Base-by-base conservation (phyloP, 768 basidiomycete species). In the Pluteus cervinus region DNA sequence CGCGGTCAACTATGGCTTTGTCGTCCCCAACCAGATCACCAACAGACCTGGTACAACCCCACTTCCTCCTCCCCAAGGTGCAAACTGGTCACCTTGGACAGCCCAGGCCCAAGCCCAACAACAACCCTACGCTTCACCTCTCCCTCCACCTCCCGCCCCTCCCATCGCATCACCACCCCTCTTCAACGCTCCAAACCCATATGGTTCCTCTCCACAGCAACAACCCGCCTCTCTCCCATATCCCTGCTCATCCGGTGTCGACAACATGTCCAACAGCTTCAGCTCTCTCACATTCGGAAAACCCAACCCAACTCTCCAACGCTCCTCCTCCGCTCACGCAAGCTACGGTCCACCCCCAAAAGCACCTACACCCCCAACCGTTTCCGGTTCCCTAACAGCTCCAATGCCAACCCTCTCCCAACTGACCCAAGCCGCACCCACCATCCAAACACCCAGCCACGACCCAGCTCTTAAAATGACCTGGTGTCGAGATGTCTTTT, bases 401-500 rank as follows among this genome's bases (percentile, higher is more conserved):
- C 72, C 83, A 4, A 63, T 88, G 0, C 86, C 89, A 1, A 69
- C 74, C n/a, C 56, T 84, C 28, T 52, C 76, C 12, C 68, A 73
- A 0, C 76, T 91, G 17, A 52, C 70, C 4, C 63, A 70, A 0
- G 76, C 74, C 1, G 52, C 75, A 0, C 55, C 63, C 3, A 56
- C 71, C 9, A 60, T 85, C 16, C 78, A 81, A 37, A 58, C 66
- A 2, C 71, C 80, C 1, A 51, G 51, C 25, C 71, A 73, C 40
- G 77, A 80, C 47, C 81, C 82, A 2, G 53, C 62, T 0, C 67
- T 78, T 29, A 78, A 79, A 48, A 57, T 94, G 4, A 66, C 73
- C 18, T 97, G 91, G 90, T 76, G 77, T 11, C 70, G 86, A 33
- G 89, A 94, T 45, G 85, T 93, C 39, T 57, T 92, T 40, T 75